A percentile compares a stretch with the other conserved stretches of the same genome.
These are phyloP conservation scores for Scedosporium boydii DNA, from an alignment of 2,329 filamentous ascomycete genomes.

Conservation along the genomic window DNA sequence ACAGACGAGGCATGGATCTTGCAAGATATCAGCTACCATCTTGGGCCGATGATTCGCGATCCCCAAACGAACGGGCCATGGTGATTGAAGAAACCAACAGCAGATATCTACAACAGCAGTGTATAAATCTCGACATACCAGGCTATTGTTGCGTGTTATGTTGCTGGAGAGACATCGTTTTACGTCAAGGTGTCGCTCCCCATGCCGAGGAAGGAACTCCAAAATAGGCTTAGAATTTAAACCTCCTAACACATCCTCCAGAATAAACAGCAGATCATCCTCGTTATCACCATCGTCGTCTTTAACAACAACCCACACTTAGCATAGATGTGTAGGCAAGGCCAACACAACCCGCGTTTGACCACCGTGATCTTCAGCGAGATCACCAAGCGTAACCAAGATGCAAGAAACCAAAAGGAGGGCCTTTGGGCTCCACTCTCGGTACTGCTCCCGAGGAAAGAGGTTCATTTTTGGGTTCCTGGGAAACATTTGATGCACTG, in stretches of 20 bases:
- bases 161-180: too few relatives aligned
- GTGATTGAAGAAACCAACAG: too few relatives aligned
- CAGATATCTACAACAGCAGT: too few relatives aligned
- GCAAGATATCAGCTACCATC: too few relatives aligned
- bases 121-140: too few relatives aligned
- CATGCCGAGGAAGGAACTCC: not conserved
- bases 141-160: too few relatives aligned
- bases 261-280: not conserved
- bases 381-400: conserved; percentile 1
- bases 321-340: not conserved
- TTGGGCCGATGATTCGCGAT: too few relatives aligned
- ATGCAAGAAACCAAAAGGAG: not conserved
- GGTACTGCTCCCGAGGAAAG: not conserved
- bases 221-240: not conserved
- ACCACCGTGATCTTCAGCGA: not conserved
- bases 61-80: too few relatives aligned
- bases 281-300: not conserved
- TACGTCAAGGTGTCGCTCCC: too few relatives aligned
- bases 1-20: too few relatives aligned
- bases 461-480: too few relatives aligned
- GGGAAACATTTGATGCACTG: too few relatives aligned
- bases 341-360: conserved; percentile 2
- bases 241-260: not conserved
- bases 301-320: not conserved
- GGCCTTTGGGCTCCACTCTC: not conserved